Conservation (phyloP, 768 basidiomycete genomes). For the Kwoniella europaea region DNA sequence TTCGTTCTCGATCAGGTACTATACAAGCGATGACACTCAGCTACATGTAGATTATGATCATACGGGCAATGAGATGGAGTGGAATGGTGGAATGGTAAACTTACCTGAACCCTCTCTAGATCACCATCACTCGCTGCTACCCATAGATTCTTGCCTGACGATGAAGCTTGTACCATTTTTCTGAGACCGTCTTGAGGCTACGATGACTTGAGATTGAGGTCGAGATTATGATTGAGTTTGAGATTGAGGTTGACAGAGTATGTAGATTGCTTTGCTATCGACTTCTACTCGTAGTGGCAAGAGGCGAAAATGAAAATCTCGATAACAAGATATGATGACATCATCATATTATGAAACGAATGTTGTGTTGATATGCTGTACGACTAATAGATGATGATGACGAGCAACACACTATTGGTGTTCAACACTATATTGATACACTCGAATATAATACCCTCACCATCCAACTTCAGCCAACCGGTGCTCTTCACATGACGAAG, state of each 20-base stretch:
- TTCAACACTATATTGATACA: background rate
- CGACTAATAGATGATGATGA: conserved; percentile 1
- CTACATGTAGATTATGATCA: too few relatives aligned
- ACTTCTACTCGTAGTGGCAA: background rate
- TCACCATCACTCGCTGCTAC: conserved; percentile 91
- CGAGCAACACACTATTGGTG: background rate
- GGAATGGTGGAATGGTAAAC: conserved; percentile 24
- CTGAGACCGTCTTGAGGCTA: too few relatives aligned
- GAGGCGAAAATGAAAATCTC: background rate
- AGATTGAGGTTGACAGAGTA: background rate
- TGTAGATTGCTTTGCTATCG: background rate
- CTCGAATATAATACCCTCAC: background rate
- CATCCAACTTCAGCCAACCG: too few relatives aligned
- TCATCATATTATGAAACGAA: conserved; percentile 2
- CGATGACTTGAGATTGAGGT: background rate
- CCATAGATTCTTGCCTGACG: conserved; percentile 73
- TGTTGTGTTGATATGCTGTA: background rate
- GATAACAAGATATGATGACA: conserved; percentile 17
- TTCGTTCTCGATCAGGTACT: conserved; percentile 47
- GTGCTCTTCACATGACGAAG: too few relatives aligned
- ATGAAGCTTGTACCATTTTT: conserved; percentile 42
- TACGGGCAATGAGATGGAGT: background rate
- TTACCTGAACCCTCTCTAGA: conserved; percentile 72
- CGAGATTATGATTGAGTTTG: too few relatives aligned
- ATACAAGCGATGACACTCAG: background rate